A percentile compares a stretch with the other conserved stretches of the same genome.
These are phyloP conservation scores for Aphanomyces stellatus DNA, from an alignment of 352 stramenopile species.

Conservation along the genomic window DNA sequence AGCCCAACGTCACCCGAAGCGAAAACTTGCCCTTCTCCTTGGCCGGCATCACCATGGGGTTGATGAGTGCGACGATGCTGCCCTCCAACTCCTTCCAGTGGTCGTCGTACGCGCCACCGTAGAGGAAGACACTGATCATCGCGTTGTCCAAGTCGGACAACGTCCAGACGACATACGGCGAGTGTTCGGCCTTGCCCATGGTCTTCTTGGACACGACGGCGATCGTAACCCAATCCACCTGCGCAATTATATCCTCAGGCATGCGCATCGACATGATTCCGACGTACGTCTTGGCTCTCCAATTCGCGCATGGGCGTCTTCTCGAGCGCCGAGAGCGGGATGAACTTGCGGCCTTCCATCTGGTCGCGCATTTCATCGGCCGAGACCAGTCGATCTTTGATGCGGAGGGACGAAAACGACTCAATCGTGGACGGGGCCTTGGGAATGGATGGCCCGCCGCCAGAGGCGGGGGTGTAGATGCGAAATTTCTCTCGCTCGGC, in stretches of 20 bases:
- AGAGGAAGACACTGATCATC: slow-evolving; percentile 68
- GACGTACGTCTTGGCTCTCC: slow-evolving; percentile 38
- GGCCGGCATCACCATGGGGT: slow-evolving; percentile 50
- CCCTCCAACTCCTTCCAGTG: slow-evolving; percentile 61
- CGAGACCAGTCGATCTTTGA: slow-evolving; percentile 42
- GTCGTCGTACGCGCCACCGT: slow-evolving; percentile 52
- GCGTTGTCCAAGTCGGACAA: slow-evolving; percentile 60
- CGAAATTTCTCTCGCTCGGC: background rate
- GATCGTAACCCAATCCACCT: slow-evolving; percentile 78
- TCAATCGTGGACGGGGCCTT: slow-evolving; percentile 19
- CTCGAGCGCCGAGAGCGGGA: slow-evolving; percentile 53
- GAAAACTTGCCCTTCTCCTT: slow-evolving; percentile 72
- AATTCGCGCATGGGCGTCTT: slow-evolving; percentile 40
- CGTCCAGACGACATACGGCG: slow-evolving; percentile 73
- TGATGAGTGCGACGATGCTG: slow-evolving; percentile 56
- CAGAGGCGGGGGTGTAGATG: background rate
- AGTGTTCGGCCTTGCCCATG: slow-evolving; percentile 50
- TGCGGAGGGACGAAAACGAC: slow-evolving; percentile 51
- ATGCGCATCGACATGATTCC: background rate
- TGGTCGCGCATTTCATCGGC: slow-evolving; percentile 36
- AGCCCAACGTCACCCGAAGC: slow-evolving; percentile 50
- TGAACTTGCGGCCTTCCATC: slow-evolving; percentile 63
- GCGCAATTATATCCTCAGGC: background rate
- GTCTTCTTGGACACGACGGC: slow-evolving; percentile 63
- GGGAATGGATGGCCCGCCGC: background rate